phyloP scores from a whole-genome alignment of 2,329 filamentous ascomycete genomes.

The Coniochaeta sp. region DNA sequence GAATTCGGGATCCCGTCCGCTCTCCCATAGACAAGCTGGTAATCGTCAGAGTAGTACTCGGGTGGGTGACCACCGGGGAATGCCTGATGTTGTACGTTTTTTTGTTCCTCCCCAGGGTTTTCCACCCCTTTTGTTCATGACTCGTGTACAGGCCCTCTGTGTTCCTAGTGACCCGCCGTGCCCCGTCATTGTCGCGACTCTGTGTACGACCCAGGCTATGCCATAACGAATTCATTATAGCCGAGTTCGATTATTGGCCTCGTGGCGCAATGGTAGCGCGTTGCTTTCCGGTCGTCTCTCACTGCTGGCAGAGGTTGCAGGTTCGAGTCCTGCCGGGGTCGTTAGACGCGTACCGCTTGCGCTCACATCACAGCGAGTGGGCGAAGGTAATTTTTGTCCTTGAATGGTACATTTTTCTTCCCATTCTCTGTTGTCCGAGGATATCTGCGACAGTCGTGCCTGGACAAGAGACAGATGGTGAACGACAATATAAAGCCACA shows the following conservation, averaged over 20 bases:
- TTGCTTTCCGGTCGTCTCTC: not conserved
- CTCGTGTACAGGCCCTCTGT: not conserved
- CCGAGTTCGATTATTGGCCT: not conserved
- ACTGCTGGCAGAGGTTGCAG: not conserved
- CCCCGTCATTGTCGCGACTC: not conserved
- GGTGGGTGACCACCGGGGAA: too few relatives aligned
- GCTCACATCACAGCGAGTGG: not conserved
- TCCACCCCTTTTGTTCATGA: not conserved
- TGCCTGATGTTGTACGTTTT: too few relatives aligned
- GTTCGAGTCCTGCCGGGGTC: not conserved
- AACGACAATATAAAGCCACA: not conserved
- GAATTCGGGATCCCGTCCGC: not conserved
- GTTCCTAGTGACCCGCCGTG: too few relatives aligned
- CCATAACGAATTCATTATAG: not conserved
- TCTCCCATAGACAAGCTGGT: not conserved
- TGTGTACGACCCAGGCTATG: not conserved
- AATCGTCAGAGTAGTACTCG: too few relatives aligned
- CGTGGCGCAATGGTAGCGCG: constrained; percentile 1
- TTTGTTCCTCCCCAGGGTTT: too few relatives aligned
- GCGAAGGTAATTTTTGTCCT: not conserved
- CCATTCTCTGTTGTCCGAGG: not conserved
- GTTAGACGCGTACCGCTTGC: not conserved
- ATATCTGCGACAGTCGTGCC: too few relatives aligned
- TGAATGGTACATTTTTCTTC: too few relatives aligned
- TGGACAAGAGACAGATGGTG: too few relatives aligned